Conservation (phyloP, 352 stramenopile genomes). For the Phytophthora parvispora region DNA sequence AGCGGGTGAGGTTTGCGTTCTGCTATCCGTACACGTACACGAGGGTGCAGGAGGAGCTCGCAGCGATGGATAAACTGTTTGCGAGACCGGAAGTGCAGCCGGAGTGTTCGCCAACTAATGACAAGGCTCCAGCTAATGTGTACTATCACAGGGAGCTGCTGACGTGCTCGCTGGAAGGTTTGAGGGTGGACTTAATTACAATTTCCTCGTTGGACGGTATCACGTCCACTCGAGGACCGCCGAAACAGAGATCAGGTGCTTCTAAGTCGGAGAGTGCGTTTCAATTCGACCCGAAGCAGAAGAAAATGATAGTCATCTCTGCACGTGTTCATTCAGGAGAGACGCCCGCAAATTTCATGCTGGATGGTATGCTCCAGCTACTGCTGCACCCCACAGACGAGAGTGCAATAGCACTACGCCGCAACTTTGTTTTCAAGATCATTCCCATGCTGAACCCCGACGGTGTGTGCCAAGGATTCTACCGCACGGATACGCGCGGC, state of each 20-base stretch:
- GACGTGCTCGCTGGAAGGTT: conserved; percentile 68
- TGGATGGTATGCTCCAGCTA: conserved; percentile 91
- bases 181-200: conserved; percentile 82
- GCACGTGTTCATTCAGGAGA: conserved; percentile 90
- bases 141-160: conserved; percentile 90
- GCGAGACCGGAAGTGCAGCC: neutral
- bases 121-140: conserved; percentile 38
- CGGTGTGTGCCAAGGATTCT: conserved; percentile 90
- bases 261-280: conserved; percentile 34
- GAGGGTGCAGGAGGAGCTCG: conserved; percentile 60
- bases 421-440: conserved; percentile 92
- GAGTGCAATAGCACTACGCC: conserved; percentile 72
- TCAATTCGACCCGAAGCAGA: conserved; percentile 34
- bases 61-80: conserved; percentile 44
- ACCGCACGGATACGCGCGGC: conserved; percentile 86
- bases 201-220: conserved; percentile 83
- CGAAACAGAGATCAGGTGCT: conserved; percentile 14
- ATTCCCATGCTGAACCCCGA: conserved; percentile 95
- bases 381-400: conserved; percentile 64
- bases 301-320: conserved; percentile 79
- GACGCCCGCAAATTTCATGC: conserved; percentile 90
- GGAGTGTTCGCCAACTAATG: neutral
- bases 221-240: conserved; percentile 8
- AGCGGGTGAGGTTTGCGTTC: conserved; percentile 84
- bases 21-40: conserved; percentile 90